A percentile compares a stretch with the other conserved stretches of the same genome.
Conservation (phyloP, 108 stramenopile species). For the Parietichytrium sp. region DNA sequence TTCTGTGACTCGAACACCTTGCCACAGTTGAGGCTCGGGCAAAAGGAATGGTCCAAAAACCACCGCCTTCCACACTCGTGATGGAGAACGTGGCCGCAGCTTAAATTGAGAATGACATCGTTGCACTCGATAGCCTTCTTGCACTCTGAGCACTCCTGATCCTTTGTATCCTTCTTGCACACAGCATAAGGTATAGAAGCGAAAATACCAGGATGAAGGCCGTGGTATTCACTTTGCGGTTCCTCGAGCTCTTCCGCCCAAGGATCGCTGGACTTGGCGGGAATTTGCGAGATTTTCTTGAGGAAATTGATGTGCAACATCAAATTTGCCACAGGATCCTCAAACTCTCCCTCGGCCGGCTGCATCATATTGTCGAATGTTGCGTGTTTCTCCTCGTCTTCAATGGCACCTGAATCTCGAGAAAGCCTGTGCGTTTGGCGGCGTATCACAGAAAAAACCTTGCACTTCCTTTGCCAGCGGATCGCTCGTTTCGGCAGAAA, state of each 20-base stretch:
- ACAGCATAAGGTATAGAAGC: no score
- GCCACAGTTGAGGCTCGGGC: neutral
- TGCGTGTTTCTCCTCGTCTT: no score
- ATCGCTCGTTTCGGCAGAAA: no score
- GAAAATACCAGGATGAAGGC: slow-evolving; percentile 16
- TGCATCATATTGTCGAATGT: no score
- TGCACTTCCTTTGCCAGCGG: no score
- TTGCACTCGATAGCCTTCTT: no score
- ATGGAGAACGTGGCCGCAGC: neutral
- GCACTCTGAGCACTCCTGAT: no score
- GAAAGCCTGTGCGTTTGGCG: no score
- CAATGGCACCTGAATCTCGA: no score
- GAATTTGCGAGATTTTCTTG: no score
- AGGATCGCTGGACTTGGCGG: neutral
- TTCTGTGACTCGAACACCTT: neutral
- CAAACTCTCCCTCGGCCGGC: neutral
- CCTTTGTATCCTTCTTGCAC: no score
- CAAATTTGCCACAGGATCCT: neutral
- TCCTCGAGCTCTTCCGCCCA: neutral
- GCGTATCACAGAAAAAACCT: no score
- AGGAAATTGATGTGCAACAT: slow-evolving; percentile 15
- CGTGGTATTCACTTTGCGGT: neutral
- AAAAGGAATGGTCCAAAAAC: neutral
- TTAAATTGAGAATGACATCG: neutral
- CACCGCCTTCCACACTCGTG: neutral